These are phyloP conservation scores for Prinsepia uniflora DNA, from an alignment of 306 rosid genomes.

Conservation along the genomic window DNA sequence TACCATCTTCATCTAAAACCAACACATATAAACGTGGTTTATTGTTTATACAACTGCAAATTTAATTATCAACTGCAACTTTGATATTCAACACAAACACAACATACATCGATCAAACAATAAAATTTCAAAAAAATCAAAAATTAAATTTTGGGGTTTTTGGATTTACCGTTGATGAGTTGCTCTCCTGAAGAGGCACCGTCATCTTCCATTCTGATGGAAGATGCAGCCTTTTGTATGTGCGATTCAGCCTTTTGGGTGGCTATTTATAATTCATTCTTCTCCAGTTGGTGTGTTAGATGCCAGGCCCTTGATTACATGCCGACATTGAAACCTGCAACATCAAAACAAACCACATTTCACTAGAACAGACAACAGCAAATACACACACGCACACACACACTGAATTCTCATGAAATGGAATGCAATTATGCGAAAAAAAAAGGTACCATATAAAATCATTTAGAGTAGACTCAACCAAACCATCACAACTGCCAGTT, in stretches of 20 bases:
- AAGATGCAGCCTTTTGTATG: background rate
- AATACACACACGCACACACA: background rate
- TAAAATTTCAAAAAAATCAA: too few relatives aligned
- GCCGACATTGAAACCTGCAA: conserved; percentile 92
- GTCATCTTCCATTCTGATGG: too few relatives aligned
- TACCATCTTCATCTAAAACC: too few relatives aligned
- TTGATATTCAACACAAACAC: too few relatives aligned
- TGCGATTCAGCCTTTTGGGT: background rate
- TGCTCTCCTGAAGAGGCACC: too few relatives aligned
- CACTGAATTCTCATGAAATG: background rate
- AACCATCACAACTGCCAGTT: conserved; percentile 13
- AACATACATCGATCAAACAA: too few relatives aligned
- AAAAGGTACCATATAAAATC: conserved; percentile 67
- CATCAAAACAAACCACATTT: conserved; percentile 12
- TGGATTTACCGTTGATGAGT: too few relatives aligned
- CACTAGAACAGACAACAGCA: conserved; percentile 1
- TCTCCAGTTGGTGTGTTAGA: conserved; percentile 55
- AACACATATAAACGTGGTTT: too few relatives aligned
- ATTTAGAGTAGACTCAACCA: conserved; percentile 40
- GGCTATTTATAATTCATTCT: conserved; percentile 14
- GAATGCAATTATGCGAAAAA: background rate
- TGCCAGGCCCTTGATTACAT: conserved; percentile 74
- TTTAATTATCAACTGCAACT: too few relatives aligned
- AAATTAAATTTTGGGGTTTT: too few relatives aligned
- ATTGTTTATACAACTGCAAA: too few relatives aligned